Base-by-base conservation (phyloP, 2,329 filamentous ascomycete species). In the Ascomycota sp. region DNA sequence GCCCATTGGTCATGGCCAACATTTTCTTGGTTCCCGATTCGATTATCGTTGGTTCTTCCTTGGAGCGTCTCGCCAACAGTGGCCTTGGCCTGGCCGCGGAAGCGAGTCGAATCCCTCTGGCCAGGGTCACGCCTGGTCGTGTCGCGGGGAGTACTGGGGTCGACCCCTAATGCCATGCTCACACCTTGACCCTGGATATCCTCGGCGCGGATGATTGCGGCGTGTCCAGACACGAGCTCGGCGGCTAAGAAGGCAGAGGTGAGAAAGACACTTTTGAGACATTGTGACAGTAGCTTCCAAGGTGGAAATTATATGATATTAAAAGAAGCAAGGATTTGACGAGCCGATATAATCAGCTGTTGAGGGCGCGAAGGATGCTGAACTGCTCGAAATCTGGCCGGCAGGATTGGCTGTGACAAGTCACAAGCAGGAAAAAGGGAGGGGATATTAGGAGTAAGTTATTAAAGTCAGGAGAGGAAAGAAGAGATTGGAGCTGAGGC, bases 21-120 rank as follows among this genome's bases (percentile, higher is more conserved):
- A 75, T 68, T 25, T 58, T 52, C 25, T 56, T 44, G 30, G 69
- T 74, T 36, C 66, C 69, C 20, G 57, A 43, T 46, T 71, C 56
- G 39, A 69, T 45, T n/a, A 34, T 65, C 46, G 53, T 74, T 75
- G 50, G 50, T 48, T 32, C 70, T 70, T 32, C 43, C 58, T 15
- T 49, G 60, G 32, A 73, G 46, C 9, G 69, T 75, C 56, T 72
- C 63, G 36, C 69, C 67, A 38, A 69, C 58, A 17, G 57, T 58
- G 24, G 59, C 57, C 9, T 59, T 63, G 10, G 58, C 48, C 24
- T 51, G 53, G 25, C 65, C 65, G 31, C 54, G 53, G 61, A 75
- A 75, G 32, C 67, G 65, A 30, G 70, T 76, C 30, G 59, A 59
- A 38, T 75, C 71, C 37, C 65, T 61, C 51, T 76, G 70, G 56